phyloP scores from a whole-genome alignment of 1,139 yeast species.

The Pichia sp. region DNA sequence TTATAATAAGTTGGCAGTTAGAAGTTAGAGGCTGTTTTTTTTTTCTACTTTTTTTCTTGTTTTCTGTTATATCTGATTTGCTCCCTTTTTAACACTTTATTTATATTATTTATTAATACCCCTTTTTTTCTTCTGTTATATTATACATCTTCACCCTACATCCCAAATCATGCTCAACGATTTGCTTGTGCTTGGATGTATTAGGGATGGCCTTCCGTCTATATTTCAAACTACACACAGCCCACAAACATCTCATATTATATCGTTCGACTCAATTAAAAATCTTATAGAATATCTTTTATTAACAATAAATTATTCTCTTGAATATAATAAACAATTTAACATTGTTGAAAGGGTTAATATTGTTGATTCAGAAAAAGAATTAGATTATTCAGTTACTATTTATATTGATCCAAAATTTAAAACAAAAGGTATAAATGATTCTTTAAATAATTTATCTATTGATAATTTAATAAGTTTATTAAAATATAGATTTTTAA shows the following conservation, averaged over 20 bases:
- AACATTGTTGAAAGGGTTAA: slow-evolving; percentile 4
- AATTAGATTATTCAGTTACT: slow-evolving; percentile 22
- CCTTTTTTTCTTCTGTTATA: no score
- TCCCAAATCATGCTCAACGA: slow-evolving; percentile 2
- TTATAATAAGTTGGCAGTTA: no score
- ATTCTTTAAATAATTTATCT: slow-evolving; percentile 3
- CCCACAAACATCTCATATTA: background rate
- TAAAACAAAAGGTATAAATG: background rate
- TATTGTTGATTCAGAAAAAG: slow-evolving; percentile 17
- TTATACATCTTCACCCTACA: background rate
- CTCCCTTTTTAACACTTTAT: no score
- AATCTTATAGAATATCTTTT: slow-evolving; percentile 1
- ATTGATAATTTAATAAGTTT: slow-evolving; percentile 12
- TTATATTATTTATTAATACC: no score
- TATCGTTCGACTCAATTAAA: background rate
- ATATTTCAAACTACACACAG: background rate
- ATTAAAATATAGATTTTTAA: slow-evolving; percentile 23
- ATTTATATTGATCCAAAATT: slow-evolving; percentile 18
- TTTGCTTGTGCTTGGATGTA: slow-evolving; percentile 4
- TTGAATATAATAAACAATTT: background rate
- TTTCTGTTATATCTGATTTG: no score
- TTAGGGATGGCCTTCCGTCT: background rate
- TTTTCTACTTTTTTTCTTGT: no score
- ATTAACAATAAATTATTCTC: background rate
- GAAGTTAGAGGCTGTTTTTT: no score